Base-by-base conservation (phyloP, 768 basidiomycete genomes). In the Auricularia sp. region DNA sequence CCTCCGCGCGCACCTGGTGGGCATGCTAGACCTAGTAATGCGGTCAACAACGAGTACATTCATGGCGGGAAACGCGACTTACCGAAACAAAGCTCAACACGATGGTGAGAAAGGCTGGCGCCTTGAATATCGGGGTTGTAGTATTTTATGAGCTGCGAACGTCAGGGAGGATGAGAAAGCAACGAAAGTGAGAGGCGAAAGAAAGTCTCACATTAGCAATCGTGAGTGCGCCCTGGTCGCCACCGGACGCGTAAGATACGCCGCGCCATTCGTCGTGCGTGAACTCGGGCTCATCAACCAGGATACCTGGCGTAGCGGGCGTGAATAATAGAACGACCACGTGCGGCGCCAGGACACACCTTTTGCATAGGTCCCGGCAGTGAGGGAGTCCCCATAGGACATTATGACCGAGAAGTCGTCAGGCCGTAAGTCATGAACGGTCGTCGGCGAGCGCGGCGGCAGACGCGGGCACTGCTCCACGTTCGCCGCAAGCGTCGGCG, bases 321-420 rank as follows among this genome's bases (percentile, higher is more conserved):
- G 47, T 51, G 11, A 51, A 3, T 6, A 21, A 1, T 21, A 6
- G 37, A 65, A 67, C 16, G 33, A 29, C 8, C 63, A 44, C 16
- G 63, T 14, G 33, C 67, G 62, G 21, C 18, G 21, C 4, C 51
- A n/a, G 37, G 64, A 67, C 6, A 67, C 51, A 16, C 70, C 63
- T 62, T 65, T 56, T 24, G 73, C 73, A 39, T 75, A 68, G 13
- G 72, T 51, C 0, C 70, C 75, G 6, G 74, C 75, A 3, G 75
- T 74, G 64, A 76, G 74, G 2, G 72, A 73, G 61, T 76, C 75
- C 16, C 75, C 75, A 16, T 75, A 10, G 8, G 73, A 73, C 66
- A 73, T 70, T n/a, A 75, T 62, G 11, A 73, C 73, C 8, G 66
- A 64, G 63, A 76, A 72, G 54, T 76, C 73, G 54, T 76, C 75